phyloP scores from a whole-genome alignment of 2,329 filamentous ascomycete species.

The Herpotrichia juniperi region DNA sequence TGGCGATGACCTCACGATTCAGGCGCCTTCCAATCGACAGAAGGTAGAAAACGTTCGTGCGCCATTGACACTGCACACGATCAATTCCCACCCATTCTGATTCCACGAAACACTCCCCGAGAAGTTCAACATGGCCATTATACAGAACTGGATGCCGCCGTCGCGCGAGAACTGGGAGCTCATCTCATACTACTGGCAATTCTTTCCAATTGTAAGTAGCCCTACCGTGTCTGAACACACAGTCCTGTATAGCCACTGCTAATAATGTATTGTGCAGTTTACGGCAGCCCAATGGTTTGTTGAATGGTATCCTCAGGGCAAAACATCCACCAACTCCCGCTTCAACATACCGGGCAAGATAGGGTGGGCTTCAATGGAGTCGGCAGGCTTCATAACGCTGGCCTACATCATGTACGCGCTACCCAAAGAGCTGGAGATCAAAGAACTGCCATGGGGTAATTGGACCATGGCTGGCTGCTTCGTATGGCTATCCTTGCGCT shows the following conservation, averaged over 20 bases:
- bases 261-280: slow-evolving; percentile 57
- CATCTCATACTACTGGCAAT: slow-evolving; percentile 53
- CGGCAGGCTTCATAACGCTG: slow-evolving; percentile 75
- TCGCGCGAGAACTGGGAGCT: slow-evolving; percentile 58
- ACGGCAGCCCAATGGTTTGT: slow-evolving; percentile 74
- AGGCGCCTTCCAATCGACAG: too few relatives aligned
- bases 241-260: not conserved
- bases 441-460: slow-evolving; percentile 74
- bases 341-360: slow-evolving; percentile 89
- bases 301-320: slow-evolving; percentile 88
- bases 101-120: too few relatives aligned
- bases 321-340: slow-evolving; percentile 76
- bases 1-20: too few relatives aligned
- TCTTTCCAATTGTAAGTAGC: slow-evolving; percentile 56
- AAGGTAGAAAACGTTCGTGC: too few relatives aligned
- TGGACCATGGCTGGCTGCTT: slow-evolving; percentile 75
- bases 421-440: slow-evolving; percentile 63
- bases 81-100: too few relatives aligned
- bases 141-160: slow-evolving; percentile 54
- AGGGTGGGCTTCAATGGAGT: slow-evolving; percentile 90
- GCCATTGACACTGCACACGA: too few relatives aligned
- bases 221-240: not conserved
- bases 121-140: slow-evolving; percentile 45
- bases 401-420: slow-evolving; percentile 79
- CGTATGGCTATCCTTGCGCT: slow-evolving; percentile 43